Percentiles rank a stretch among this genome's conserved stretches.
These are phyloP conservation scores for Colletotrichum liriopes DNA, from an alignment of 2,329 filamentous ascomycete genomes.

Conservation along the genomic window DNA sequence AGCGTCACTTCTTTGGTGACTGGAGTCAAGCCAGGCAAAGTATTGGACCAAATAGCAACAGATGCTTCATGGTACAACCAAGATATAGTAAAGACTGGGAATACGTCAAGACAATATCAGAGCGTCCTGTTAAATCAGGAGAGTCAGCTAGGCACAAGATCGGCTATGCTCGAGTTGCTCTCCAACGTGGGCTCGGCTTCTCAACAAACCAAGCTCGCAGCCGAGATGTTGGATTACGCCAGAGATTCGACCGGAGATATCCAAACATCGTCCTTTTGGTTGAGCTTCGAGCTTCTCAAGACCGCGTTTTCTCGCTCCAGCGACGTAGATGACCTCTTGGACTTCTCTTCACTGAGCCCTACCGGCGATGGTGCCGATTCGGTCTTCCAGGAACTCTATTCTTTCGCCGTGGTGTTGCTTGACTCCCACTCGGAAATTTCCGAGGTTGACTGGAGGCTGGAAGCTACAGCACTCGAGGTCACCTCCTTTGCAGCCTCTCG, in stretches of 20 bases:
- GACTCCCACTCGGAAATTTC: conserved; percentile 66
- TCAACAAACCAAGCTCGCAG: conserved; percentile 73
- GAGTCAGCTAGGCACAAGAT: conserved; percentile 75
- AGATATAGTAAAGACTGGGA: conserved; percentile 46
- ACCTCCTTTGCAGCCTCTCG: conserved; percentile 82
- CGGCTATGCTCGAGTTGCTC: conserved; percentile 72
- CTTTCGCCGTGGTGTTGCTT: conserved; percentile 76
- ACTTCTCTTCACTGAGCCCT: conserved; percentile 61
- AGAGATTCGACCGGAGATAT: conserved; percentile 71
- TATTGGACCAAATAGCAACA: conserved; percentile 51
- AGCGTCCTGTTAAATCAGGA: conserved; percentile 75
- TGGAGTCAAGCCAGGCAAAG: conserved; percentile 50
- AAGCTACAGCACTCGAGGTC: conserved; percentile 86
- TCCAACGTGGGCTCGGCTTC: conserved; percentile 70
- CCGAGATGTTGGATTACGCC: conserved; percentile 76
- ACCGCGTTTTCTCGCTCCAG: conserved; percentile 66
- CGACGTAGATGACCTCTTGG: conserved; percentile 78
- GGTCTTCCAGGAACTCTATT: conserved; percentile 77
- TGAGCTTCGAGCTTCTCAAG: conserved; percentile 81
- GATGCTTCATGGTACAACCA: conserved; percentile 51
- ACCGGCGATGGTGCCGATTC: conserved; percentile 60
- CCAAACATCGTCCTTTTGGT: conserved; percentile 83
- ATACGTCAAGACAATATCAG: conserved; percentile 62
- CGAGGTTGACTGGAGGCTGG: conserved; percentile 77
- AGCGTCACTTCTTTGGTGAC: conserved; percentile 71